phyloP scores from a whole-genome alignment of 2,329 filamentous ascomycete genomes.

The Xylariales sp. region DNA sequence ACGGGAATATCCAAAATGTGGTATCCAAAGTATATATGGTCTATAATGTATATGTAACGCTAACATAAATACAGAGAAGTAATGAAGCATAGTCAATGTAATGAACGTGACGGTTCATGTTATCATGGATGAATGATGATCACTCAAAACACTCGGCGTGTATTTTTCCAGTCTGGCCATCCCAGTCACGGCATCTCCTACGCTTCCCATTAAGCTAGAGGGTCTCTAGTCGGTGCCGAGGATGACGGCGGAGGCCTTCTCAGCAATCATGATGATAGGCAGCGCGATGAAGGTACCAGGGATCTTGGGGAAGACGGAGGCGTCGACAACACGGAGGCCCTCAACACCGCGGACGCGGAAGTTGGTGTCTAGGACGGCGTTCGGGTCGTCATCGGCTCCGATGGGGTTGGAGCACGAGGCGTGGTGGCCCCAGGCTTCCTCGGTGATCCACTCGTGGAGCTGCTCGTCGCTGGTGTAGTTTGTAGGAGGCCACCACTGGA shows the following conservation, averaged over 20 bases:
- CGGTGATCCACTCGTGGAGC: slow-evolving; percentile 40
- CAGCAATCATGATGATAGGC: slow-evolving; percentile 42
- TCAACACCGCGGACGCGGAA: slow-evolving; percentile 63
- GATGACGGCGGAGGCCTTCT: slow-evolving; percentile 48
- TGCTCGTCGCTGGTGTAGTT: slow-evolving; percentile 37
- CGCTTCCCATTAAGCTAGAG: not conserved
- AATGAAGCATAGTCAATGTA: not conserved
- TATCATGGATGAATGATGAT: not conserved
- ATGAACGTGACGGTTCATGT: not conserved
- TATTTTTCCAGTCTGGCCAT: not conserved
- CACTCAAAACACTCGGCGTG: not conserved
- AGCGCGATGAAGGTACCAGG: slow-evolving; percentile 52
- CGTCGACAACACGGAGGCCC: slow-evolving; percentile 66
- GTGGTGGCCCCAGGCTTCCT: slow-evolving; percentile 47
- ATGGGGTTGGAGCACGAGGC: slow-evolving; percentile 45
- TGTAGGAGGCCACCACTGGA: slow-evolving; percentile 39
- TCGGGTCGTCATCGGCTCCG: slow-evolving; percentile 58
- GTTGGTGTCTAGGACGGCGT: slow-evolving; percentile 62
- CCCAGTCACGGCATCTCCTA: not conserved
- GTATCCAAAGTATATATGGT: not conserved
- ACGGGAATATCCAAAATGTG: no score
- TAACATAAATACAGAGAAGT: slow-evolving; percentile 13
- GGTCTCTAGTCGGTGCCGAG: slow-evolving; percentile 22
- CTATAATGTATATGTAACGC: not conserved
- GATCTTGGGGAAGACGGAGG: slow-evolving; percentile 63